phyloP scores from a whole-genome alignment of 2,329 filamentous ascomycete species.

The Penicillium sp. region DNA sequence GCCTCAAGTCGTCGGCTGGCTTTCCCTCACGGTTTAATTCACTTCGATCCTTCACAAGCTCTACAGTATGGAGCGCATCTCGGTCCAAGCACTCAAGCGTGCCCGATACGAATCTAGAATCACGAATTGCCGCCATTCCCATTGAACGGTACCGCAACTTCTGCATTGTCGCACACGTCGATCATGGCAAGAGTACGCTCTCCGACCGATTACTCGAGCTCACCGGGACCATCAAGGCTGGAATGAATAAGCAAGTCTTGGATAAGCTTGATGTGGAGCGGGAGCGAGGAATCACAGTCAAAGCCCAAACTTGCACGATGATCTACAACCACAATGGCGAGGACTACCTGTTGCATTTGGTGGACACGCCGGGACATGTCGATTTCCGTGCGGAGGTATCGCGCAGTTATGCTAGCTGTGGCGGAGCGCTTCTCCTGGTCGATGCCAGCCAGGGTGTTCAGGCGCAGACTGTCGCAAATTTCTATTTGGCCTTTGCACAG shows the following conservation, averaged over 20 bases:
- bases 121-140: constrained; percentile 50
- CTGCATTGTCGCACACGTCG: constrained; percentile 97
- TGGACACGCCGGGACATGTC: constrained; percentile 95
- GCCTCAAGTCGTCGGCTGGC: constrained; percentile 27
- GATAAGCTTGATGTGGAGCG: constrained; percentile 97
- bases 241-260: constrained; percentile 87
- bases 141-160: constrained; percentile 71
- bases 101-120: constrained; percentile 51
- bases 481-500: constrained; percentile 93
- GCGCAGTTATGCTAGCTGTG: constrained; percentile 91
- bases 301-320: constrained; percentile 98
- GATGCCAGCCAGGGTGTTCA: constrained; percentile 96
- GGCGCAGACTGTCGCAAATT: constrained; percentile 97
- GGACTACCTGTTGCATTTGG: constrained; percentile 90
- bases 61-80: constrained; percentile 22
- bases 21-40: constrained; percentile 16
- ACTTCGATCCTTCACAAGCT: constrained; percentile 31
- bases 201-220: constrained; percentile 88
- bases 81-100: constrained; percentile 21
- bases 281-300: constrained; percentile 94
- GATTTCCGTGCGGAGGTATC: constrained; percentile 97
- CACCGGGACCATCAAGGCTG: constrained; percentile 84
- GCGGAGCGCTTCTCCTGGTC: constrained; percentile 83
- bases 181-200: constrained; percentile 96
- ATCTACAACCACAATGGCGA: constrained; percentile 78